Evolutionary conservation across 1,139 yeast genomes (phyloP).

Genomic region (Magnusiomyces ingens): DNA sequence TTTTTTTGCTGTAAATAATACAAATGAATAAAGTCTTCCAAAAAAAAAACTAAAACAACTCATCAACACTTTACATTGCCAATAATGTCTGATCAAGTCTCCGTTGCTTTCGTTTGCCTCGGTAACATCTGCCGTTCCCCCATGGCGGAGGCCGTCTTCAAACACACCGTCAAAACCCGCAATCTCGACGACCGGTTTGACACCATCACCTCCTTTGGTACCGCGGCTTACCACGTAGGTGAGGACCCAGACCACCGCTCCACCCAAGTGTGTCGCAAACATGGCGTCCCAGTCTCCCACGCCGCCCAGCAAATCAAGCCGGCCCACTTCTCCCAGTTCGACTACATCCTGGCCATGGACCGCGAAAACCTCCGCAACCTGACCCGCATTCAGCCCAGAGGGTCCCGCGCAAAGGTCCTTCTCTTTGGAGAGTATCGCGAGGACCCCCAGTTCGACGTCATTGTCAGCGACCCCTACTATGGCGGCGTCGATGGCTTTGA

Average conservation of each 20-base stretch:
- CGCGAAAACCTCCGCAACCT: constrained; percentile 56
- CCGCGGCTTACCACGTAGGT: constrained; percentile 79
- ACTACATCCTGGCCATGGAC: constrained; percentile 85
- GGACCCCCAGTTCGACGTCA: constrained; percentile 42
- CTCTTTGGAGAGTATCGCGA: constrained; percentile 76
- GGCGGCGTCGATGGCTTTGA: constrained; percentile 84
- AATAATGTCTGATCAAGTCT: not conserved
- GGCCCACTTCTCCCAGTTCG: constrained; percentile 60
- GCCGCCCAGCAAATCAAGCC: constrained; percentile 61
- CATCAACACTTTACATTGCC: not conserved
- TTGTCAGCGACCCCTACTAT: constrained; percentile 87
- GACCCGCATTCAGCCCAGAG: constrained; percentile 51
- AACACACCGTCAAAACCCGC: constrained; percentile 51
- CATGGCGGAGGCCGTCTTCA: constrained; percentile 94
- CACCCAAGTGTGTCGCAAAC: constrained; percentile 55
- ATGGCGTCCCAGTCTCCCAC: constrained; percentile 72
- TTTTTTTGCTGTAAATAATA: not conserved
- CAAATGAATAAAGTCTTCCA: not conserved
- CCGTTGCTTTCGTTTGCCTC: constrained; percentile 3
- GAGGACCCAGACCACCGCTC: constrained; percentile 76
- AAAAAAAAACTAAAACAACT: too few relatives aligned
- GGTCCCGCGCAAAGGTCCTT: constrained; percentile 39
- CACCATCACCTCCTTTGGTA: constrained; percentile 79
- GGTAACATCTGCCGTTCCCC: constrained; percentile 70
- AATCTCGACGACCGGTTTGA: constrained; percentile 40